Percentiles rank a stretch among this genome's conserved stretches.
These are phyloP conservation scores for Colletotrichum tofieldiae DNA, from an alignment of 2,329 filamentous ascomycete species.

Conservation along the genomic window DNA sequence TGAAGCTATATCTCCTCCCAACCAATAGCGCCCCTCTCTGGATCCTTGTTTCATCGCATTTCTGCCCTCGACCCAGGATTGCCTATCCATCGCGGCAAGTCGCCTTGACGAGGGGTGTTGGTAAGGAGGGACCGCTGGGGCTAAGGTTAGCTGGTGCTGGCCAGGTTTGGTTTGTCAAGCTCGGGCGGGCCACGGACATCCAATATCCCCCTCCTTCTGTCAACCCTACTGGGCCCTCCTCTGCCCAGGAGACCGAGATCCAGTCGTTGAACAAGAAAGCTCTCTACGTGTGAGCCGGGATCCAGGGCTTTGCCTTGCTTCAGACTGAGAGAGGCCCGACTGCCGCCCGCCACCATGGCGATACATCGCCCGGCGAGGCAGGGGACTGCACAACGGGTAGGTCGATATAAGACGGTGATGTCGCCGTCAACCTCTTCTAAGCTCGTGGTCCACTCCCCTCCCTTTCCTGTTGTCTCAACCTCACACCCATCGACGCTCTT, in stretches of 20 bases:
- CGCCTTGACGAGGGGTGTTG: constrained; percentile 29
- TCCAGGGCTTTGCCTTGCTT: constrained; percentile 30
- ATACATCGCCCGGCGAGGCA: constrained; percentile 34
- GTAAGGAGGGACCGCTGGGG: constrained; percentile 4
- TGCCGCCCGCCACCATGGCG: constrained; percentile 38
- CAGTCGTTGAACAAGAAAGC: constrained; percentile 23
- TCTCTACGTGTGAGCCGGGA: constrained; percentile 25
- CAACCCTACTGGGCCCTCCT: constrained; percentile 9
- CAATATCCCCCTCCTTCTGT: constrained; percentile 28
- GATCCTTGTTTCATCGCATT: constrained; percentile 44
- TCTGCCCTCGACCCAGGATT: constrained; percentile 16
- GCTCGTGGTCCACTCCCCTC: constrained; percentile 9
- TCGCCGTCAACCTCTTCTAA: constrained; percentile 35
- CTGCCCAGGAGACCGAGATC: constrained; percentile 30
- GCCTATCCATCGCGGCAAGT: constrained; percentile 31
- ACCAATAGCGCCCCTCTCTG: constrained; percentile 37
- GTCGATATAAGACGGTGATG: constrained; percentile 43
- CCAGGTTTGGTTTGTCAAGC: constrained; percentile 38
- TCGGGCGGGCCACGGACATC: constrained; percentile 41
- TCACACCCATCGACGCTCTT: constrained; percentile 39
- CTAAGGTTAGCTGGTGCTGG: constrained; percentile 24
- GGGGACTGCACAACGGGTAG: constrained; percentile 36
- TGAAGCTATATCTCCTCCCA: constrained; percentile 41
- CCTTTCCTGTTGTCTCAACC: constrained; percentile 34
- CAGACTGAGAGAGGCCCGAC: constrained; percentile 32